These are phyloP conservation scores for Cyclotella cryptica DNA, from an alignment of 108 stramenopile genomes.

Conservation along the genomic window DNA sequence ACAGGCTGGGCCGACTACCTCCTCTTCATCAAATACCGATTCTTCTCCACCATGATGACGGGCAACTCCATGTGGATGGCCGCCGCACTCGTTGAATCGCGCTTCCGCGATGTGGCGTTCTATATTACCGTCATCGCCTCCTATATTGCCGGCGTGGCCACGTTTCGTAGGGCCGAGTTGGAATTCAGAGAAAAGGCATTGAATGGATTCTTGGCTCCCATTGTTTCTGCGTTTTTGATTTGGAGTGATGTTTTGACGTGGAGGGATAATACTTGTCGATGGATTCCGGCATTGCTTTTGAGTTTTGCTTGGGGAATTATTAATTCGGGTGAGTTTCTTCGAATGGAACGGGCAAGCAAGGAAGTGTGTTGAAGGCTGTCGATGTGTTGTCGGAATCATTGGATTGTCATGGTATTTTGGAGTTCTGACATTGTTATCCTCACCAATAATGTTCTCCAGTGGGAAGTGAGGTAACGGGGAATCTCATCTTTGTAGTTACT, in stretches of 20 bases:
- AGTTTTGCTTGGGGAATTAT: slow-evolving; percentile 57
- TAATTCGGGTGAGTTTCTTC: slow-evolving; percentile 50
- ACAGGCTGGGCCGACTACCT: slow-evolving; percentile 69
- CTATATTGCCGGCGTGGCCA: slow-evolving; percentile 58
- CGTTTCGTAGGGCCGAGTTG: slow-evolving; percentile 54
- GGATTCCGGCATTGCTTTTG: slow-evolving; percentile 56
- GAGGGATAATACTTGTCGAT: slow-evolving; percentile 31
- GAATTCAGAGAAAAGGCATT: slow-evolving; percentile 48
- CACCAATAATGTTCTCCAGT: slow-evolving; percentile 9
- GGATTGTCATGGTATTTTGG: too few species aligned
- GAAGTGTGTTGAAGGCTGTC: too few species aligned
- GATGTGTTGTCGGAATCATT: too few species aligned
- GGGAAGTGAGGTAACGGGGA: slow-evolving; percentile 63
- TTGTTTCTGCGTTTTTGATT: slow-evolving; percentile 50
- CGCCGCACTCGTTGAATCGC: slow-evolving; percentile 51
- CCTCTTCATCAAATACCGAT: slow-evolving; percentile 51
- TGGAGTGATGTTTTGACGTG: slow-evolving; percentile 53
- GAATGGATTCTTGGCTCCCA: slow-evolving; percentile 41
- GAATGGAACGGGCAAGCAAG: too few species aligned
- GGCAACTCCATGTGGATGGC: slow-evolving; percentile 74
- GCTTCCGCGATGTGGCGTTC: slow-evolving; percentile 45
- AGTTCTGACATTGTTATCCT: too few species aligned
- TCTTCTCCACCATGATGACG: slow-evolving; percentile 79
- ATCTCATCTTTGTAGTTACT: slow-evolving; percentile 67
- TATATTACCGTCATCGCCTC: slow-evolving; percentile 58